A percentile compares a stretch with the other conserved stretches of the same genome.
These are phyloP conservation scores for Rhynchosporium graminicola DNA, from an alignment of 2,329 filamentous ascomycete genomes.

Conservation along the genomic window DNA sequence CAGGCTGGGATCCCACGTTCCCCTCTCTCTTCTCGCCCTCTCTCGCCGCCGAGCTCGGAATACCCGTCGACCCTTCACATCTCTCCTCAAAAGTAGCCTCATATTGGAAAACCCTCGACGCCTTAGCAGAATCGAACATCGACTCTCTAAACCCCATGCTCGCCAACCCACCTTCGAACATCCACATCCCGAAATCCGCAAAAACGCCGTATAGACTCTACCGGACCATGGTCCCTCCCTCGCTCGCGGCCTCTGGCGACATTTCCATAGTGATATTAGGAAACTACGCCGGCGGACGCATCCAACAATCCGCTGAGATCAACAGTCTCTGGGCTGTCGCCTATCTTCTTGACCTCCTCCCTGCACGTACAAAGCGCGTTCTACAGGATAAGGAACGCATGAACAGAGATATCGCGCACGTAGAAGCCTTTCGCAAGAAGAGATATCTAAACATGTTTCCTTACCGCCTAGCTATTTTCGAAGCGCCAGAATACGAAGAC, in stretches of 20 bases:
- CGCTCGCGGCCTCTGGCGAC: conserved; percentile 18
- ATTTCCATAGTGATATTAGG: conserved; percentile 19
- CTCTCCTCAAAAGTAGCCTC: conserved; percentile 4
- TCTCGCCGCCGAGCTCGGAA: conserved; percentile 17
- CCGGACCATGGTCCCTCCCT: conserved; percentile 19
- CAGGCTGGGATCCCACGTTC: conserved; percentile 52
- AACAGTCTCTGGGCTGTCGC: conserved; percentile 23
- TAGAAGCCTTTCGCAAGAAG: conserved; percentile 17
- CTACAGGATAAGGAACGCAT: conserved; percentile 14
- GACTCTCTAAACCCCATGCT: conserved; percentile 19
- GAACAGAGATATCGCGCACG: conserved; percentile 22
- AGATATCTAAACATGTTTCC: conserved; percentile 16
- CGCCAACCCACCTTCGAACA: conserved; percentile 12
- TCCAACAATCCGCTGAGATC: conserved; percentile 16
- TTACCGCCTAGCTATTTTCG: conserved; percentile 14
- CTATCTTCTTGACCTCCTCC: conserved; percentile 22
- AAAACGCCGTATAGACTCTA: conserved; percentile 16
- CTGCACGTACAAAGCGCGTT: neutral
- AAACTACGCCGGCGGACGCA: conserved; percentile 6
- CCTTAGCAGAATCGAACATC: conserved; percentile 6
- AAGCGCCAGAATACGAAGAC: conserved; percentile 18
- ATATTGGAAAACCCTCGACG: conserved; percentile 20
- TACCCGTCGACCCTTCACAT: conserved; percentile 1
- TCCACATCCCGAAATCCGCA: neutral
- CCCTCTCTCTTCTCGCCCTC: conserved; percentile 12